A percentile compares a stretch with the other conserved stretches of the same genome.
These are phyloP conservation scores for Coffea canephora DNA, from an alignment of 257 asterid genomes.

Conservation along the genomic window DNA sequence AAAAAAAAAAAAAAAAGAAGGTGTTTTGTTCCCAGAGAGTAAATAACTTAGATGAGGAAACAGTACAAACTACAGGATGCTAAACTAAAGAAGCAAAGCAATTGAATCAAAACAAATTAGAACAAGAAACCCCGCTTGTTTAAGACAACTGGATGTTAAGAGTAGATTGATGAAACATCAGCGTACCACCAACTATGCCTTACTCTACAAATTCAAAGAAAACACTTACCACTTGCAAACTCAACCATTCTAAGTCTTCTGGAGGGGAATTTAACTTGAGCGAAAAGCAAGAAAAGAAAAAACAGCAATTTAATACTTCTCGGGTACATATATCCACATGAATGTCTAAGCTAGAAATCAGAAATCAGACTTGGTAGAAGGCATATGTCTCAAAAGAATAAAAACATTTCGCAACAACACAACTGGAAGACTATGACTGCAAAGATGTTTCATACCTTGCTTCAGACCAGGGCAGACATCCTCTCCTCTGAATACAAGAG, in stretches of 20 bases:
- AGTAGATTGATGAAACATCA: neutral
- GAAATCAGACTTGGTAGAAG: neutral
- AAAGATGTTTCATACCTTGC: conserved; percentile 47
- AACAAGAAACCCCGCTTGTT: neutral
- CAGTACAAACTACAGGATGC: neutral
- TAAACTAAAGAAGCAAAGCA: neutral
- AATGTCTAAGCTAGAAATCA: neutral
- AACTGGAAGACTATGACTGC: neutral
- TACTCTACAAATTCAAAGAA: neutral
- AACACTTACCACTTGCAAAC: neutral
- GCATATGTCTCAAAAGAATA: neutral
- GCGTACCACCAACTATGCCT: neutral
- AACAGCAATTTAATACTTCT: neutral
- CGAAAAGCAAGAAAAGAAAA: neutral
- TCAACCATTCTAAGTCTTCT: neutral
- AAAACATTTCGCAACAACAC: conserved; percentile 6
- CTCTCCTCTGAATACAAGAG: conserved; percentile 78
- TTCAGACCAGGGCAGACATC: conserved; percentile 87
- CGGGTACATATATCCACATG: neutral
- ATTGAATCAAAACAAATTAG: neutral
- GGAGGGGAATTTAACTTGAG: neutral
- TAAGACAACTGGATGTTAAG: neutral
- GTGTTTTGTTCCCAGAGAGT: neutral
- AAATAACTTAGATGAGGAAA: neutral
- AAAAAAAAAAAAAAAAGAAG: neutral